Evolutionary conservation across 129 eudicot species (phyloP), one percentile per base, ranked within the genome.

Genomic region (Chrysanthemum makinoi): DNA sequence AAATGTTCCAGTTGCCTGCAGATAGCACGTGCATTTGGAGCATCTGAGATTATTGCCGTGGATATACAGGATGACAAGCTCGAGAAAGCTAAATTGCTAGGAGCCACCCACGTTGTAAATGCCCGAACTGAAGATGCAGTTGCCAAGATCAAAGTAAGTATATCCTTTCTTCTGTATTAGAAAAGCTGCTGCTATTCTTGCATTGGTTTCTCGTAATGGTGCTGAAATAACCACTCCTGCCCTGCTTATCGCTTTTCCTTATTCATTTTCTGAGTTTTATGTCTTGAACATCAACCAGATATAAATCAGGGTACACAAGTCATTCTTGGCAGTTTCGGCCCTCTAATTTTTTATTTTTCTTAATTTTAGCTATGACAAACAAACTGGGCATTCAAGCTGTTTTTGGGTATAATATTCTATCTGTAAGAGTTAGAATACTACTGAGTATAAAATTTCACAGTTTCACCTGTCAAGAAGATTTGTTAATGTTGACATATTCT

Each of bases 11-110:
- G 99, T 80, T 95, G 99, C 66, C 73, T 95, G 84, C 99, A 95
- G 94, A 83, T 95, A 80, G 99, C 99, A 56, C 89, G 88, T 13
- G 97, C 99, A 20, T 95, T 90, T 88, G 99, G 97, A 78, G 99
- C 97, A 46, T 87, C 97, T 74, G 89, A 85, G 77, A 81, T 90
- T 72, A 90, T 95, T 77, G 99, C 97, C 15, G 99, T 95, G 49
- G 99, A 95, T 80, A 81, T 95, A 62, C 88, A 89, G 65, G 99
- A 95, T 69, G 93, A 90, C 3, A 95, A 95, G 75, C 85, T 95
- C 60, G 85, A 87, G 78, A 81, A 95, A 73, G 97, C 99, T 59
- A 90, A 90, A 82, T 9, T 55, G 50, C 77, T 83, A 75, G 99
- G 99, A 76, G 99, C 99, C 65, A 95, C 97, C 62, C 97, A 95